A percentile compares a stretch with the other conserved stretches of the same genome.
phyloP scores from a whole-genome alignment of 176 grass and related monocot genomes.

The Juncus effusus region DNA sequence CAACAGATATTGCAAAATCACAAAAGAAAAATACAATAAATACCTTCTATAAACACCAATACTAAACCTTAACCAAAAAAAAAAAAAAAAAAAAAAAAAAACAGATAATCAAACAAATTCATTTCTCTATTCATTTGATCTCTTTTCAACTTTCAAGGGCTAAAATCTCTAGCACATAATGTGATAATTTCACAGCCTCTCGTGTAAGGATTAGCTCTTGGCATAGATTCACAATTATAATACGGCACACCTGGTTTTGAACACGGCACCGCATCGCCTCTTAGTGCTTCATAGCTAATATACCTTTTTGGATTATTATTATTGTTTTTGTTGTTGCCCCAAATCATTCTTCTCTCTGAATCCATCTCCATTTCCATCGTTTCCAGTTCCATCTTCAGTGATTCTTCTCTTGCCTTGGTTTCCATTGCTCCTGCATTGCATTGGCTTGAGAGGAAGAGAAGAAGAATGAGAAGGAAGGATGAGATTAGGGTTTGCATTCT shows the following conservation, averaged over 20 bases:
- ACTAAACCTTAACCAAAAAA: neutral
- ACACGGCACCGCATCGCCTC: conserved; percentile 77
- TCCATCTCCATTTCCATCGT: conserved; percentile 45
- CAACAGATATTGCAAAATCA: conserved; percentile 18
- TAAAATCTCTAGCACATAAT: conserved; percentile 56
- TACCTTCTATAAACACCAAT: conserved; percentile 21
- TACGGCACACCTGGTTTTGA: conserved; percentile 71
- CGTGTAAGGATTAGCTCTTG: conserved; percentile 67
- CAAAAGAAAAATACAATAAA: conserved; percentile 1
- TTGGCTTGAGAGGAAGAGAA: conserved; percentile 18
- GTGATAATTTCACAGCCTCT: conserved; percentile 87
- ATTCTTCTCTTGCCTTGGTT: conserved; percentile 24
- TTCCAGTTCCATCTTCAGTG: conserved; percentile 32
- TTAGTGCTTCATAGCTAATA: conserved; percentile 88
- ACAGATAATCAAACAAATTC: neutral
- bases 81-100: neutral
- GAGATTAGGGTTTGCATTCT: conserved; percentile 21
- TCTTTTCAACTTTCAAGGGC: conserved; percentile 22
- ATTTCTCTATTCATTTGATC: conserved; percentile 1
- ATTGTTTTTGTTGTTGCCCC: neutral
- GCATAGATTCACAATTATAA: conserved; percentile 89
- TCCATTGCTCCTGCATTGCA: conserved; percentile 29
- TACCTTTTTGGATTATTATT: conserved; percentile 38
- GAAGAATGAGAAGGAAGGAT: conserved; percentile 17
- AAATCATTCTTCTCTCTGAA: conserved; percentile 47